These are phyloP conservation scores for Cystobasidium slooffiae DNA, from an alignment of 1,284 basidiomycete species.

Conservation along the genomic window DNA sequence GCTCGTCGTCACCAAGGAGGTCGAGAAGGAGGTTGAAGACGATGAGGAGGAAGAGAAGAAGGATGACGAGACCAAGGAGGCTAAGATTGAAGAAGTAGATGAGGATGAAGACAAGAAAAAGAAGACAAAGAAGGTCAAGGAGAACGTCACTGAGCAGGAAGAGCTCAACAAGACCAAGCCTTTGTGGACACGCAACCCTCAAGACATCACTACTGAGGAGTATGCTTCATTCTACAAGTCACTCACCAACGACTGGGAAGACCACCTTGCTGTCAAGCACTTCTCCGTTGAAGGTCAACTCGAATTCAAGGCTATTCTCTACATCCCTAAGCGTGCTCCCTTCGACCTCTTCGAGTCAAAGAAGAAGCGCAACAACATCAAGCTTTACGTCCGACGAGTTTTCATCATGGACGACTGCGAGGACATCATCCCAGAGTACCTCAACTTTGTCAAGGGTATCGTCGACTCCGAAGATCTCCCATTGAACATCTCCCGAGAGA, in stretches of 20 bases:
- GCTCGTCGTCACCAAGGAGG: conserved; percentile 97
- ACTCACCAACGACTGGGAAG: conserved; percentile 99
- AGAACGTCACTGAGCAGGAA: conserved; percentile 82
- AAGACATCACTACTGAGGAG: conserved; percentile 89
- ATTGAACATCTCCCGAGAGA: conserved; percentile 99
- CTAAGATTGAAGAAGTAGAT: conserved; percentile 76
- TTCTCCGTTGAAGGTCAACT: conserved; percentile 99
- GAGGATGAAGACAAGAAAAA: conserved; percentile 85
- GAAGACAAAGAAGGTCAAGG: conserved; percentile 96
- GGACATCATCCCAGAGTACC: conserved; percentile 99
- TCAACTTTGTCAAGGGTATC: conserved; percentile 99
- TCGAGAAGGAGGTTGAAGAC: conserved; percentile 66
- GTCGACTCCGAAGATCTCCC: conserved; percentile 99
- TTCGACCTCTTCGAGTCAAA: conserved; percentile 99
- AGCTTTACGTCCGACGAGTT: conserved; percentile 99
- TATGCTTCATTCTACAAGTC: conserved; percentile 99
- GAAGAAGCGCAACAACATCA: conserved; percentile 99
- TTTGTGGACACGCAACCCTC: conserved; percentile 97
- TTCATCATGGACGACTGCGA: conserved; percentile 99
- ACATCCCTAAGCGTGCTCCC: conserved; percentile 92
- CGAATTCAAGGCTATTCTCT: conserved; percentile 99
- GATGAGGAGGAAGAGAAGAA: conserved; percentile 60
- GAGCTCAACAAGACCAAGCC: conserved; percentile 99
- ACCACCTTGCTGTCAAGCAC: conserved; percentile 99
- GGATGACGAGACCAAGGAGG: conserved; percentile 73